Evolutionary conservation across 352 stramenopile species (phyloP).

Genomic region (Pythium scleroteichum): DNA sequence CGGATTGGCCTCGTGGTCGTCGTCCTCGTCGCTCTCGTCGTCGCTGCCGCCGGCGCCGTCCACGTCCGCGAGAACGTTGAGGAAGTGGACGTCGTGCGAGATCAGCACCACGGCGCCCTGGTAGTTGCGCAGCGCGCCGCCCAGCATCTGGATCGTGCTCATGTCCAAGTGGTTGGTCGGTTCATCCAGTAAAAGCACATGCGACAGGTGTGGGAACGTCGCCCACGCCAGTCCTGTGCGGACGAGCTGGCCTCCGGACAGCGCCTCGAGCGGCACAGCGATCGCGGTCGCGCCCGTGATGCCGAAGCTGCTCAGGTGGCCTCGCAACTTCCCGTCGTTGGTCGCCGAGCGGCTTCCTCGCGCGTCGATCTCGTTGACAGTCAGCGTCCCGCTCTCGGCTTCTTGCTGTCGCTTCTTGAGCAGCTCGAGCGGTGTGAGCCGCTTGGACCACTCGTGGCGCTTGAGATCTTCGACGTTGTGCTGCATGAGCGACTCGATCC

Average conservation of each 20-base stretch:
- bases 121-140: conserved; percentile 53
- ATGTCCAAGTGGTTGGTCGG: conserved; percentile 94
- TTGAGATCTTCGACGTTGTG: conserved; percentile 68
- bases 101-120: conserved; percentile 64
- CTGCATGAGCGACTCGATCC: conserved; percentile 58
- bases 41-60: neutral
- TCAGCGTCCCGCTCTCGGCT: conserved; percentile 18
- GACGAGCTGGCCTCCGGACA: conserved; percentile 58
- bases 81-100: conserved; percentile 63
- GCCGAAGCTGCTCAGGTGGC: conserved; percentile 51
- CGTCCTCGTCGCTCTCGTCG: conserved; percentile 15
- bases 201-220: conserved; percentile 85
- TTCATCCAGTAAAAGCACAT: conserved; percentile 91
- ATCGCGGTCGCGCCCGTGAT: conserved; percentile 39
- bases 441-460: conserved; percentile 43
- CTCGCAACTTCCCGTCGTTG: conserved; percentile 41
- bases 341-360: neutral
- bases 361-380: conserved; percentile 4
- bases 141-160: conserved; percentile 77
- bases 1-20: conserved; percentile 7
- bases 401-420: conserved; percentile 39
- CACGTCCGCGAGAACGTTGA: conserved; percentile 42
- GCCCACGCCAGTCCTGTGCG: conserved; percentile 48
- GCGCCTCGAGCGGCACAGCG: conserved; percentile 34
- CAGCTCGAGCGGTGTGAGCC: conserved; percentile 45